phyloP scores from a whole-genome alignment of 2,329 filamentous ascomycete genomes.

The Rachicladosporium sp. region DNA sequence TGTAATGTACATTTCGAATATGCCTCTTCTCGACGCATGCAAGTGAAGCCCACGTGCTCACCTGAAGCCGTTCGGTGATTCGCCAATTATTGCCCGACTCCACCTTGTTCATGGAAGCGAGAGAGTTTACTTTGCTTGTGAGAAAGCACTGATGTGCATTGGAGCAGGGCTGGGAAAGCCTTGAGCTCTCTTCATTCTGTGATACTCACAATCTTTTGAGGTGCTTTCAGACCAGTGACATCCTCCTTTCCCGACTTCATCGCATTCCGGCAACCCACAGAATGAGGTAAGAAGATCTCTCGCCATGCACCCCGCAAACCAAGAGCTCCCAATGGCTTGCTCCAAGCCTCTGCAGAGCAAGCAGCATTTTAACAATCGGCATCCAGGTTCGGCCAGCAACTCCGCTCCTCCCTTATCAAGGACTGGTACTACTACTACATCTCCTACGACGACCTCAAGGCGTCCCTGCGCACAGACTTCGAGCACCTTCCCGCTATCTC shows the following conservation, averaged over 20 bases:
- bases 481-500: conserved; percentile 31
- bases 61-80: too few species aligned
- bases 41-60: too few species aligned
- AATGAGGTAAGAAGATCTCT: conserved; percentile 3
- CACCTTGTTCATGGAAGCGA: too few species aligned
- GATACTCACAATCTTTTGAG: not conserved
- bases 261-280: conserved; percentile 1
- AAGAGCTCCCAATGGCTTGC: conserved; percentile 2
- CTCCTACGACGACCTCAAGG: conserved; percentile 88
- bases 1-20: too few species aligned
- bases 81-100: too few species aligned
- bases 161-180: too few species aligned
- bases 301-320: conserved; percentile 1
- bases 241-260: not conserved
- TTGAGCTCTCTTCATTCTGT: too few species aligned
- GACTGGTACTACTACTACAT: conserved; percentile 99
- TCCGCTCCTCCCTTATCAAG: conserved; percentile 88
- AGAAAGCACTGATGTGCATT: too few species aligned
- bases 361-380: conserved; percentile 1
- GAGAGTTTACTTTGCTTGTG: too few species aligned
- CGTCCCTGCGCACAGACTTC: conserved; percentile 64
- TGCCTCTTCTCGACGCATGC: too few species aligned
- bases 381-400: conserved; percentile 79
- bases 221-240: not conserved
- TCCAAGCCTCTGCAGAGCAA: not conserved